phyloP scores from a whole-genome alignment of 148 eudicot species.

The Bassia scoparia region DNA sequence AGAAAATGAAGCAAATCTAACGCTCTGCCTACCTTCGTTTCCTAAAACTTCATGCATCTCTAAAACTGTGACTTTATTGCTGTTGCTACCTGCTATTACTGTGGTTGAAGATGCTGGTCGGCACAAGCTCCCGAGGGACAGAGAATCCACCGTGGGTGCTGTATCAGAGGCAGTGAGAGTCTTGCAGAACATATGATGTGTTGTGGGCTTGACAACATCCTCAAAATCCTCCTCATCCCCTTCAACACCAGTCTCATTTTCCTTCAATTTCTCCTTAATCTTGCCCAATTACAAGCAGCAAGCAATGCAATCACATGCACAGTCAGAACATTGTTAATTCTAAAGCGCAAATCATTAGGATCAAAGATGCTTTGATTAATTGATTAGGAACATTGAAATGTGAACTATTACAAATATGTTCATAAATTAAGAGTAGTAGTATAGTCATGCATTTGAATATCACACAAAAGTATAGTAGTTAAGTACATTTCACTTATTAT shows the following conservation, averaged over 20 bases:
- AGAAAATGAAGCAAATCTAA: too few relatives aligned
- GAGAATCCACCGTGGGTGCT: constrained; percentile 99
- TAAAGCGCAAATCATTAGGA: constrained; percentile 19
- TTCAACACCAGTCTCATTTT: constrained; percentile 45
- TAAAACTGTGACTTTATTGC: too few relatives aligned
- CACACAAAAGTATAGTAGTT: constrained; percentile 5
- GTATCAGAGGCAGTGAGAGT: constrained; percentile 98
- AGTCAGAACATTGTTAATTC: constrained; percentile 17
- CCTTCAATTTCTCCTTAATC: constrained; percentile 71
- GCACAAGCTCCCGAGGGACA: too few relatives aligned
- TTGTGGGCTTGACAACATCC: constrained; percentile 50
- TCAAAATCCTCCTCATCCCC: constrained; percentile 61
- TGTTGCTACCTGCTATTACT: too few relatives aligned
- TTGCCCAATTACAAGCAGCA: constrained; percentile 24
- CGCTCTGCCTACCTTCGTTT: too few relatives aligned
- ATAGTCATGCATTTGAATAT: background rate
- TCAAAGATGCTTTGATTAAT: constrained; percentile 8
- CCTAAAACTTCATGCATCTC: too few relatives aligned
- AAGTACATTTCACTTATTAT: constrained; percentile 10
- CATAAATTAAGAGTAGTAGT: background rate
- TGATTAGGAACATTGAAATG: background rate
- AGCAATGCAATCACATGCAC: constrained; percentile 12
- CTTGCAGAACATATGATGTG: constrained; percentile 98
- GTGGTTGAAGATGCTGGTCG: too few relatives aligned
- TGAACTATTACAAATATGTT: constrained; percentile 18